These are phyloP conservation scores for Termitomyces sp. DNA, from an alignment of 768 basidiomycete species.

Conservation along the genomic window DNA sequence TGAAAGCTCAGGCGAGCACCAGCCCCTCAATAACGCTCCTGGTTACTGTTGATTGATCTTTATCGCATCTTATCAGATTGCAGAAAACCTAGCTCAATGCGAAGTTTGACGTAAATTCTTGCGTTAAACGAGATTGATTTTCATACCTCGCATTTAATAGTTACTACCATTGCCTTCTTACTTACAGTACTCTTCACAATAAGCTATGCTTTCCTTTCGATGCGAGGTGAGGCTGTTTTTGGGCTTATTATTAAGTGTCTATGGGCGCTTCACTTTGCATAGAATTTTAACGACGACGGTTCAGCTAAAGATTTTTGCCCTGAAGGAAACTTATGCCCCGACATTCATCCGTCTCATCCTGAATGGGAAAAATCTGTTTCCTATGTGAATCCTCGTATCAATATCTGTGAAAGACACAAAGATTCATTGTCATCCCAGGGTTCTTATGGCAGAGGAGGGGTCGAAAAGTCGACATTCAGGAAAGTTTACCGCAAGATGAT, in stretches of 20 bases:
- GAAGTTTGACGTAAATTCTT: background rate
- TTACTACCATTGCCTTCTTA: background rate
- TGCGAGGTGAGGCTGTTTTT: background rate
- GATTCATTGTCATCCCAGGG: background rate
- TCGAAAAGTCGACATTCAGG: background rate
- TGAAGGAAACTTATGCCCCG: background rate
- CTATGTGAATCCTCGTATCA: background rate
- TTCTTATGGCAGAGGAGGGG: background rate
- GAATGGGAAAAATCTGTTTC: background rate
- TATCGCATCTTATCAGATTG: background rate
- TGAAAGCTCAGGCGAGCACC: background rate
- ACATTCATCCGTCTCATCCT: background rate
- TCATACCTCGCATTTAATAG: background rate
- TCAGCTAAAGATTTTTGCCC: background rate
- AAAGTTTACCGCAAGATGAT: slow-evolving; percentile 2
- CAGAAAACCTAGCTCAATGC: background rate
- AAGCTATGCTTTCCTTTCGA: background rate
- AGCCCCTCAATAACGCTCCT: no score
- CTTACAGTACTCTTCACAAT: background rate
- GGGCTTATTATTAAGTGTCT: background rate
- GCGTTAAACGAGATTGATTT: background rate
- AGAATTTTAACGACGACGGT: background rate
- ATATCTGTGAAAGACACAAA: background rate
- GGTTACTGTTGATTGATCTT: no score
- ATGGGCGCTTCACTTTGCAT: background rate